Evolutionary conservation across 2,329 filamentous ascomycete species (phyloP), one percentile per base, ranked within the genome.

Genomic region (Pseudogymnoascus sp.): DNA sequence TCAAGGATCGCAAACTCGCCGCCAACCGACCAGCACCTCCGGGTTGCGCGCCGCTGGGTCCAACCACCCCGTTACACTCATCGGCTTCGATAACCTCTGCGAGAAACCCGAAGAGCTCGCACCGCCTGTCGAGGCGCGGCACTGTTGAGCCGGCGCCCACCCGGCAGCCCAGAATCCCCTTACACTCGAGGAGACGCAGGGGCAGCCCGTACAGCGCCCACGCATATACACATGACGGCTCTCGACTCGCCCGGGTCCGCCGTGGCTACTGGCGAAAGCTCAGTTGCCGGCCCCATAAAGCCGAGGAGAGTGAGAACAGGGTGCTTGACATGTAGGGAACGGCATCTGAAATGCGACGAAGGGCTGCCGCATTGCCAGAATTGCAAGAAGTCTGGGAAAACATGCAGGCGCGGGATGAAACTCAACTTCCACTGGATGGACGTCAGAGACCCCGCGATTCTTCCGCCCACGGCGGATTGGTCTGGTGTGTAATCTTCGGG

Each of bases 281-380:
- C 63, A 35, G 68, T 66, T 10, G 48, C 62, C 10, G 65, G 64
- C 58, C 65, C 66, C 29, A 72, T 60, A 61, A 93, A 92, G 73
- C 86, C 90, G n/a, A 93, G 88, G 75, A 82, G 92, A 66, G 91
- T 95, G 15, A 86, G 93, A 55, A 97, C 92, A 2, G 92, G 92
- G 37, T 97, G 92, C 73, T 77, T 96, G 67, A 97, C 92, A 2
- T 97, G 92, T 74, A 82, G 92, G 67, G 89, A 96, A 73, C 81
- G 92, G 55, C 92, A 96, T 78, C 78, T 96, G 60, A 96, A 96
- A 74, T 96, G 92, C 73, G 92, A 96, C 71, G 91, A 96, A 74
- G 87, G 70, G 18, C 68, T 75, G 3, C 81, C 82, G 5, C 77
- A 80, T 35, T 85, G 82, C 66, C 79, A 88, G 69, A 97, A 97